Percentiles rank a stretch among this genome's conserved stretches.
Evolutionary conservation across 495 filamentous ascomycete species (phyloP).

Genomic region (Xylaria bambusicola): DNA sequence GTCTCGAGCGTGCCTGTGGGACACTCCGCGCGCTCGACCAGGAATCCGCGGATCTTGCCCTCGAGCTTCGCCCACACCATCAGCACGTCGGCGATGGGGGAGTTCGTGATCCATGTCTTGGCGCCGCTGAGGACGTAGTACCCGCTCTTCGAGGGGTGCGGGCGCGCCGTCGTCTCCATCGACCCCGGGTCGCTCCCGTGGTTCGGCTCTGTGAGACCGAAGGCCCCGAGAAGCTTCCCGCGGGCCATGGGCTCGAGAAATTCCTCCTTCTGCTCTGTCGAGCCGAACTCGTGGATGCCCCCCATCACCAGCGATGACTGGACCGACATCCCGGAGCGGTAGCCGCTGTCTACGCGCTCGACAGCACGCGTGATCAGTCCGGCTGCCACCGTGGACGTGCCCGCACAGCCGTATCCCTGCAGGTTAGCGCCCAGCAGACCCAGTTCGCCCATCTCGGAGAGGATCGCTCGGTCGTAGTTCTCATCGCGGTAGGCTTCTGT

Average conservation of each 20-base stretch:
- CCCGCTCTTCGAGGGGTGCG: conserved; percentile 85
- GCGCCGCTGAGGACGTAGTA: conserved; percentile 78
- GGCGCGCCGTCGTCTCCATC: conserved; percentile 88
- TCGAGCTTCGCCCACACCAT: conserved; percentile 94
- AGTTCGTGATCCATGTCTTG: conserved; percentile 99
- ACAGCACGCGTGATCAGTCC: conserved; percentile 95
- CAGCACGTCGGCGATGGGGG: conserved; percentile 87
- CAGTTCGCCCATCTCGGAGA: conserved; percentile 94
- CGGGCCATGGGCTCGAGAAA: conserved; percentile 83
- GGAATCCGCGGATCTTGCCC: conserved; percentile 93
- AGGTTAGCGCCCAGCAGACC: conserved; percentile 91
- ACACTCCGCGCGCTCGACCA: conserved; percentile 79
- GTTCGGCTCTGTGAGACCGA: conserved; percentile 95
- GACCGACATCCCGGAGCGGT: conserved; percentile 93
- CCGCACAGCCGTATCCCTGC: conserved; percentile 91
- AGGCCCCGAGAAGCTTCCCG: conserved; percentile 85
- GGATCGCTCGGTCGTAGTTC: conserved; percentile 83
- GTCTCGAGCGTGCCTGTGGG: conserved; percentile 89
- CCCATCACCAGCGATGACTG: conserved; percentile 96
- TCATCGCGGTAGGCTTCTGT: conserved; percentile 94
- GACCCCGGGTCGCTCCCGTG: conserved; percentile 95
- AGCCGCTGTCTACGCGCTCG: conserved; percentile 93
- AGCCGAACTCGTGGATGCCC: conserved; percentile 91
- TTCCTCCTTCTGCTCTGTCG: conserved; percentile 84
- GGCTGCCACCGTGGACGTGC: conserved; percentile 84